phyloP scores from a whole-genome alignment of 805 yeast species.

The Cyberlindnera bimundalis region DNA sequence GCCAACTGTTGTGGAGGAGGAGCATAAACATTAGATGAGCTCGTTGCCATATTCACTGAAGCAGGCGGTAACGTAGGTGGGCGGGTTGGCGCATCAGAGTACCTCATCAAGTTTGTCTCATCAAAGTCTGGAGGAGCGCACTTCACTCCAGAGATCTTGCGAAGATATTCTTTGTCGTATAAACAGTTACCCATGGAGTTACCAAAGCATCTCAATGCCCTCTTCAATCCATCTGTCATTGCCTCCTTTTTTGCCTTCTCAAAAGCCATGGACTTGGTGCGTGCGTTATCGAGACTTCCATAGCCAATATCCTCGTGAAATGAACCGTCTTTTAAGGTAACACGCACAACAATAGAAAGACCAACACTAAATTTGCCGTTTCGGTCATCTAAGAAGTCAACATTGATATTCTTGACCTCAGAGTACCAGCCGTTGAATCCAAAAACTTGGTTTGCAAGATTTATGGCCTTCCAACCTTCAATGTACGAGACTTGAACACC shows the following conservation, averaged over 20 bases:
- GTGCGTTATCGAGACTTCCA: constrained; percentile 77
- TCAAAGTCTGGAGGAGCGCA: constrained; percentile 44
- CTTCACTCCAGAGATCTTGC: constrained; percentile 40
- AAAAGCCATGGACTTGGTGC: constrained; percentile 69
- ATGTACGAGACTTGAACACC: constrained; percentile 65
- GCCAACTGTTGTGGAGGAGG: not conserved
- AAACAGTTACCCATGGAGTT: constrained; percentile 81
- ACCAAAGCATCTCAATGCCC: constrained; percentile 78
- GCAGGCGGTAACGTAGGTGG: constrained; percentile 15
- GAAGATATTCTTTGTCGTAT: constrained; percentile 68
- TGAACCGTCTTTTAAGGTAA: constrained; percentile 71
- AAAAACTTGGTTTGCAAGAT: constrained; percentile 75
- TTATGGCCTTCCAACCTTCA: constrained; percentile 82
- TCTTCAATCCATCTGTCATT: constrained; percentile 74
- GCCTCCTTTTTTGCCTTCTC: constrained; percentile 85
- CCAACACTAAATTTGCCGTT: constrained; percentile 62
- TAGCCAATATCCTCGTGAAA: constrained; percentile 82
- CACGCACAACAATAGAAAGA: constrained; percentile 67
- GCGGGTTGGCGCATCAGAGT: constrained; percentile 21
- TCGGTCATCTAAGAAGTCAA: constrained; percentile 67
- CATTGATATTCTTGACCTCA: constrained; percentile 59
- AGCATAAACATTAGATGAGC: not conserved
- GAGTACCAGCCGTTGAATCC: constrained; percentile 85
- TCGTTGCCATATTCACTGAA: not conserved
- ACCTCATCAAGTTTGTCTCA: constrained; percentile 39